Percentiles rank a stretch among this genome's conserved stretches.
Conservation (phyloP, 148 eudicot genomes). For the Suaeda aralocaspica region DNA sequence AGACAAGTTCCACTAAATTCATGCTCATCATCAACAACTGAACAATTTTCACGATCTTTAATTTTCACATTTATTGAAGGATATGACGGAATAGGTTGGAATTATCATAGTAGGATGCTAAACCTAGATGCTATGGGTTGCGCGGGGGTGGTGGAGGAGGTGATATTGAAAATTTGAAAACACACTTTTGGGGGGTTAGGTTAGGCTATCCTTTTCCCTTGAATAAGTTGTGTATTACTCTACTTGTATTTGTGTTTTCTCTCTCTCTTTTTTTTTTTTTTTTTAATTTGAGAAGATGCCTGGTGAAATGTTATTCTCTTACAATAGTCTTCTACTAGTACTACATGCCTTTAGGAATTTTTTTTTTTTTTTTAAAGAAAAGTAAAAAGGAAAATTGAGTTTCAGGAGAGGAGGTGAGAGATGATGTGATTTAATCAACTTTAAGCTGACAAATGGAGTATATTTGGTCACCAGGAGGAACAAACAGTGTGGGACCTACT, state of each 20-base stretch:
- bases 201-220: constrained; percentile 10
- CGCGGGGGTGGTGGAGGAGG: too few species aligned
- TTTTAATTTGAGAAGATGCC: constrained; percentile 8
- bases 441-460: constrained; percentile 26
- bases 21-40: too few species aligned
- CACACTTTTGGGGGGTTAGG: not conserved
- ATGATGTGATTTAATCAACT: constrained; percentile 4
- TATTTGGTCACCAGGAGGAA: constrained; percentile 13
- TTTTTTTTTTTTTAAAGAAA: too few species aligned
- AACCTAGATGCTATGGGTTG: not conserved
- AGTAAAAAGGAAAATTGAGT: too few species aligned
- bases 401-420: not conserved
- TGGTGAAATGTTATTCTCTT: constrained; percentile 26
- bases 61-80: too few species aligned
- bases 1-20: too few species aligned
- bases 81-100: too few species aligned
- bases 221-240: not conserved
- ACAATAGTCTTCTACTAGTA: too few species aligned
- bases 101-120: not conserved
- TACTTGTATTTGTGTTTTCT: not conserved
- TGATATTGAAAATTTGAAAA: not conserved
- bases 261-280: not conserved
- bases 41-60: too few species aligned
- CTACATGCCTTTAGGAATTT: too few species aligned
- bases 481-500: constrained; percentile 6